phyloP scores from a whole-genome alignment of 176 grass and related monocot genomes.

The Chrysopogon serrulatus region DNA sequence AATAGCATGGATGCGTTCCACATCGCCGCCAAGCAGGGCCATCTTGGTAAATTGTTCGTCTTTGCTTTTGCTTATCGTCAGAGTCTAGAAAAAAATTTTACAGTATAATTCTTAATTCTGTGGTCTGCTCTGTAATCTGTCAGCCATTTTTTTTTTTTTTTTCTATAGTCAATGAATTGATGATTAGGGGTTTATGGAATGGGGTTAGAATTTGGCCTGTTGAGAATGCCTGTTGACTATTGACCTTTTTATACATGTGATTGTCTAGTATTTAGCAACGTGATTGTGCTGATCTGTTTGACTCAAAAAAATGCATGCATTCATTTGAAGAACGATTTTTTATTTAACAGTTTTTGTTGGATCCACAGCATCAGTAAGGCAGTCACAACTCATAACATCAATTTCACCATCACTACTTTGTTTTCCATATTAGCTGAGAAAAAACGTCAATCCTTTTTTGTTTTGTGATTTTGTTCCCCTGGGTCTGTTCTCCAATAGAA shows the following conservation, averaged over 20 bases:
- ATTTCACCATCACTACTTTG: background rate
- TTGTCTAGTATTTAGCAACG: conserved; percentile 10
- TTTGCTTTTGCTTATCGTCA: background rate
- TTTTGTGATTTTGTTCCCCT: background rate
- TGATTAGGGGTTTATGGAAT: conserved; percentile 7
- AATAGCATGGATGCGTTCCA: conserved; percentile 91
- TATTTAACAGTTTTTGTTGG: background rate
- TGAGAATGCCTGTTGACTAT: background rate
- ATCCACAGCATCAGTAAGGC: background rate
- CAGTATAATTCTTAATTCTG: conserved; percentile 1
- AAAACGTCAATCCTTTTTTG: background rate
- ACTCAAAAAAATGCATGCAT: background rate
- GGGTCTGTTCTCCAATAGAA: background rate
- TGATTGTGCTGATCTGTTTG: background rate
- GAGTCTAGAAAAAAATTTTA: background rate
- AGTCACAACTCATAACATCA: background rate
- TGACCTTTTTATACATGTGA: background rate
- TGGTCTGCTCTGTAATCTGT: background rate
- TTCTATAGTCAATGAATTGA: conserved; percentile 10
- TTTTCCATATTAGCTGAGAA: background rate
- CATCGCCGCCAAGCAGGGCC: conserved; percentile 79
- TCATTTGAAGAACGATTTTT: background rate
- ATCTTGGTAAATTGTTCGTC: conserved; percentile 49
- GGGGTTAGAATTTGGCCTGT: background rate
- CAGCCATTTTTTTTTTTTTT: background rate